Evolutionary conservation across 495 filamentous ascomycete species (phyloP).

Genomic region (Parathielavia appendiculata): DNA sequence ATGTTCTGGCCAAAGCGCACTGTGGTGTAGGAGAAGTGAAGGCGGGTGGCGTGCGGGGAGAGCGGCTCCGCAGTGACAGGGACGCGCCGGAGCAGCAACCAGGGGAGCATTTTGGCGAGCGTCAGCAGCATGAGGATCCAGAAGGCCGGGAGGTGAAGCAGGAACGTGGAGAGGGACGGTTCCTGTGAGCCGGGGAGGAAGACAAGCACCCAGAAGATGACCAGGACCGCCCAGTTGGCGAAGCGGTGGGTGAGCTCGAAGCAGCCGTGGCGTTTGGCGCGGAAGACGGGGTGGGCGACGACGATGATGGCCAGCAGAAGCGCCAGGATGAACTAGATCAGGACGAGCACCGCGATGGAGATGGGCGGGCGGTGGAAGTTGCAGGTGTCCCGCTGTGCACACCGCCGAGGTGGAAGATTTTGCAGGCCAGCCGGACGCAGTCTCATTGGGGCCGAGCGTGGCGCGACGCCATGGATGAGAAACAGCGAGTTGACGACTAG

Average conservation of each 20-base stretch:
- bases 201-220: constrained; percentile 58
- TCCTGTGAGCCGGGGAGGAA: constrained; percentile 42
- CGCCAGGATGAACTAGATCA: constrained; percentile 37
- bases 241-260: constrained; percentile 65
- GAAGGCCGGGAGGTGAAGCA: constrained; percentile 57
- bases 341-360: constrained; percentile 24
- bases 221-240: constrained; percentile 57
- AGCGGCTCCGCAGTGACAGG: constrained; percentile 56
- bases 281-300: constrained; percentile 49
- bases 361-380: constrained; percentile 28
- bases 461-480: constrained; percentile 49
- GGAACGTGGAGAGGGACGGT: constrained; percentile 36
- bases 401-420: constrained; percentile 73
- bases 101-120: constrained; percentile 58
- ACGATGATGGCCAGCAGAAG: constrained; percentile 40
- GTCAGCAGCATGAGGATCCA: constrained; percentile 62
- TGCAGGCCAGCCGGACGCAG: constrained; percentile 61
- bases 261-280: constrained; percentile 51
- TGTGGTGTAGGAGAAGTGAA: constrained; percentile 59
- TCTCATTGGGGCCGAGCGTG: constrained; percentile 56
- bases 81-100: constrained; percentile 61
- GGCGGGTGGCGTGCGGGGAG: constrained; percentile 61
- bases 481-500: constrained; percentile 69
- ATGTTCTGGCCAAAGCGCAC: constrained; percentile 47
- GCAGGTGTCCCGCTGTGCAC: constrained; percentile 62